These are phyloP conservation scores for Moesziomyces antarcticus DNA, from an alignment of 1,284 basidiomycete species.

Conservation along the genomic window DNA sequence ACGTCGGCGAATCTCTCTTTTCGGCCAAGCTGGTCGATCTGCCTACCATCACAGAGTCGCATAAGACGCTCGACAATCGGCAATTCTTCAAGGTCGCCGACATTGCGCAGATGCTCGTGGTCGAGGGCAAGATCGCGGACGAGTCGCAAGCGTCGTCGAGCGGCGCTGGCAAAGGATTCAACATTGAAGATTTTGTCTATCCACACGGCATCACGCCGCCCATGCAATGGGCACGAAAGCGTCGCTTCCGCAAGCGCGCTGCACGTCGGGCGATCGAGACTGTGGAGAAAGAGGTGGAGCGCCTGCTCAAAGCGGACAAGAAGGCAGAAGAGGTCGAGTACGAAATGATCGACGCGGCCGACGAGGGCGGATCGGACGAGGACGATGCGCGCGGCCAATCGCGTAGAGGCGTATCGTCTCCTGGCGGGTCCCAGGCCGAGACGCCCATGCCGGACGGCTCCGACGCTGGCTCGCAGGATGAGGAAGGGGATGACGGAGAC, in stretches of 20 bases:
- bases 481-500: conserved; percentile 37
- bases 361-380: conserved; percentile 58
- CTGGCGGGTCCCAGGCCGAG: conserved; percentile 33
- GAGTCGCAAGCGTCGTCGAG: conserved; percentile 78
- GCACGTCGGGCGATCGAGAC: conserved; percentile 93
- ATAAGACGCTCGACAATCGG: conserved; percentile 95
- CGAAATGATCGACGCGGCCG: conserved; percentile 60
- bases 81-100: conserved; percentile 96
- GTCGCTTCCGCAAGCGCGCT: conserved; percentile 89
- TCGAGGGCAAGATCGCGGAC: conserved; percentile 54
- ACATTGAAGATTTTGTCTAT: conserved; percentile 96
- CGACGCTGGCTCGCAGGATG: conserved; percentile 35
- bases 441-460: conserved; percentile 36
- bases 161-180: conserved; percentile 76
- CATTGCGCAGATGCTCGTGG: conserved; percentile 77
- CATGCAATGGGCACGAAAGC: conserved; percentile 87
- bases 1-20: conserved; percentile 83
- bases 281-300: conserved; percentile 95
- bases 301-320: conserved; percentile 86
- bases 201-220: conserved; percentile 97
- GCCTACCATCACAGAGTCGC: conserved; percentile 91
- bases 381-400: conserved; percentile 40
- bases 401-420: conserved; percentile 54
- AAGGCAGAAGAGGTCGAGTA: conserved; percentile 77
- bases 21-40: conserved; percentile 95